phyloP scores from a whole-genome alignment of 805 yeast genomes.

The Candida tallmaniae region DNA sequence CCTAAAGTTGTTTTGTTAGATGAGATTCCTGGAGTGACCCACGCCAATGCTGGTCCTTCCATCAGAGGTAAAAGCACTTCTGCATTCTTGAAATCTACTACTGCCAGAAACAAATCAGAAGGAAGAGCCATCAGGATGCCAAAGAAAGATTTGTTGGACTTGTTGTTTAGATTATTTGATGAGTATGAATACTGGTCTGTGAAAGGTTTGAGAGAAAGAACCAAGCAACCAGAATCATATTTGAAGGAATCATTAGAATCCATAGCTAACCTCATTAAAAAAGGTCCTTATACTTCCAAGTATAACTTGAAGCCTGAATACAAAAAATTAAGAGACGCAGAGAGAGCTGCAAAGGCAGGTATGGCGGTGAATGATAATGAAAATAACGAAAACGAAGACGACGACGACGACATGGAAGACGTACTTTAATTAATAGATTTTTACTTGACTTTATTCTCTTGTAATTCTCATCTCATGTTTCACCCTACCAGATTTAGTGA shows the following conservation, averaged over 20 bases:
- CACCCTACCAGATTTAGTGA: neutral
- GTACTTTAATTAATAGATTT: slow-evolving; percentile 45
- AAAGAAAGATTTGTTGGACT: slow-evolving; percentile 82
- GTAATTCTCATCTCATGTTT: neutral
- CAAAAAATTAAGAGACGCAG: slow-evolving; percentile 72
- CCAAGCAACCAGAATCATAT: slow-evolving; percentile 92
- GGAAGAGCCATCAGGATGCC: slow-evolving; percentile 95
- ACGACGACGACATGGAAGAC: slow-evolving; percentile 75
- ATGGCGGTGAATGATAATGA: slow-evolving; percentile 39
- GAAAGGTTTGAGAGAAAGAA: slow-evolving; percentile 89
- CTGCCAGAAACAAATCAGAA: slow-evolving; percentile 48
- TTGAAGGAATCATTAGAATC: slow-evolving; percentile 86
- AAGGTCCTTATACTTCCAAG: slow-evolving; percentile 93
- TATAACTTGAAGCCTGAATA: slow-evolving; percentile 89
- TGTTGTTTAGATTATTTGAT: slow-evolving; percentile 84
- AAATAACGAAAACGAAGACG: slow-evolving; percentile 49
- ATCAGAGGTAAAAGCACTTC: slow-evolving; percentile 60
- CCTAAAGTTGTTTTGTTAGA: slow-evolving; percentile 67
- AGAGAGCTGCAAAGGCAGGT: slow-evolving; percentile 63
- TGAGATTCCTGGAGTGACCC: slow-evolving; percentile 82
- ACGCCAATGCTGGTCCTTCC: slow-evolving; percentile 82
- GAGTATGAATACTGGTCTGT: slow-evolving; percentile 96
- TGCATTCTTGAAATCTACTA: slow-evolving; percentile 50
- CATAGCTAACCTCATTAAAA: slow-evolving; percentile 83
- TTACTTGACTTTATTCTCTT: neutral